A percentile compares a stretch with the other conserved stretches of the same genome.
phyloP scores from a whole-genome alignment of 768 basidiomycete genomes.

The Auricularia cornea region DNA sequence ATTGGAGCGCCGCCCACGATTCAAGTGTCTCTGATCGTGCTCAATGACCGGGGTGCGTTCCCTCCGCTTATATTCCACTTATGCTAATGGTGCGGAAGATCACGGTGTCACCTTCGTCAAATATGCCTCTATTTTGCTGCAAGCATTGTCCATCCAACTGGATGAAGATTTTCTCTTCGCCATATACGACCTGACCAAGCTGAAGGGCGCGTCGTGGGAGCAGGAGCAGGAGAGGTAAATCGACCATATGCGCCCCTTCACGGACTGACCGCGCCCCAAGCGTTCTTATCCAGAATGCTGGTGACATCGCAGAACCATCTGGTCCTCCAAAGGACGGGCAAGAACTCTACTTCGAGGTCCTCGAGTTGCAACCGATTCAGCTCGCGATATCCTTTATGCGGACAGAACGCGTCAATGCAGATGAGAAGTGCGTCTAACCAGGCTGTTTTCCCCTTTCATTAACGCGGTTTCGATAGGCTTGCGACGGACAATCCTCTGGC shows the following conservation, averaged over 20 bases:
- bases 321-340: conserved; percentile 53
- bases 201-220: conserved; percentile 89
- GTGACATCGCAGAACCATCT: conserved; percentile 62
- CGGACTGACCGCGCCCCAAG: conserved; percentile 27
- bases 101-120: conserved; percentile 98
- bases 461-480: conserved; percentile 10
- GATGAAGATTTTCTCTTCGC: conserved; percentile 96
- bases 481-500: conserved; percentile 76
- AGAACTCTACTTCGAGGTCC: conserved; percentile 90
- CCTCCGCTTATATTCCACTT: not conserved
- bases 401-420: conserved; percentile 85
- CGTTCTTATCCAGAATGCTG: conserved; percentile 61
- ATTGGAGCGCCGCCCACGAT: conserved; percentile 82
- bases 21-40: conserved; percentile 77
- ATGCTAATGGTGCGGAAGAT: conserved; percentile 38
- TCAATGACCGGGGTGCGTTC: conserved; percentile 82
- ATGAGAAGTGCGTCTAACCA: conserved; percentile 65
- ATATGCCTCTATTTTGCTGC: conserved; percentile 88
- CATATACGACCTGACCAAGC: conserved; percentile 83
- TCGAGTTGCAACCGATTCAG: conserved; percentile 90
- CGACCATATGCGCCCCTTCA: conserved; percentile 3
- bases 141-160: conserved; percentile 90
- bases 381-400: conserved; percentile 95
- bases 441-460: not conserved
- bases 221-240: conserved; percentile 65